Base-by-base conservation (phyloP, 148 eudicot species). In the Rhododendron simsii region DNA sequence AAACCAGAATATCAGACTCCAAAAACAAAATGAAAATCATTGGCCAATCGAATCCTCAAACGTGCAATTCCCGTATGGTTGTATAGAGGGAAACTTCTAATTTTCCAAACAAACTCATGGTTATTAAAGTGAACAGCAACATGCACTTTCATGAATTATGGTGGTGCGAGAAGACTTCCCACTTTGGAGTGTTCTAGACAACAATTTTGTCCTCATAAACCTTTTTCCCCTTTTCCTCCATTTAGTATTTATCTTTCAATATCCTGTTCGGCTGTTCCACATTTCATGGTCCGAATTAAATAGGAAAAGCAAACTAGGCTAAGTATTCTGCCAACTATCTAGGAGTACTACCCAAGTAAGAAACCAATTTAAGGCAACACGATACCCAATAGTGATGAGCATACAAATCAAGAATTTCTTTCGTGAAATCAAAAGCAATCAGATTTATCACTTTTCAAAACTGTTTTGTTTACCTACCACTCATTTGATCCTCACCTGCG, bases 401-500 rank as follows among this genome's bases (percentile, higher is more conserved):
- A 74, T 33, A 21, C 45, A 74, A 73, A 45, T 30, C 33, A 73
- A 18, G 55, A 30, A 83, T 71, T 11, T 73, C 63, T 28, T 33
- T 75, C 21, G 20, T 3, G 73, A 83, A 83, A 14, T 83, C 67
- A 11, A 63, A 48, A 33, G 45, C 80, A 50, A 20, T 39, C 65
- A 51, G 23, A 74, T 53, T 23, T 16, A 73, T 20, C 51, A 28
- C 75, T 59, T 30, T 48, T 84, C 23, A 69, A 41, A 65, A 48
- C 35, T 48, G 21, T 48, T 28, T 10, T n/a, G 3, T 48, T 26
- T 23, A 84, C 50, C 81, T 67, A 21, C 59, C 78, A 67, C 63
- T 80, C 53, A 80, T 65, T 53, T 78, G n/a, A 44, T 59, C 77
- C 86, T 89, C 89, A 96, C 98, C 98, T 90, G 89, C 65, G 78